Percentiles rank a stretch among this genome's conserved stretches.
phyloP scores from a whole-genome alignment of 2,329 filamentous ascomycete genomes.

The Colletotrichum coccodes region DNA sequence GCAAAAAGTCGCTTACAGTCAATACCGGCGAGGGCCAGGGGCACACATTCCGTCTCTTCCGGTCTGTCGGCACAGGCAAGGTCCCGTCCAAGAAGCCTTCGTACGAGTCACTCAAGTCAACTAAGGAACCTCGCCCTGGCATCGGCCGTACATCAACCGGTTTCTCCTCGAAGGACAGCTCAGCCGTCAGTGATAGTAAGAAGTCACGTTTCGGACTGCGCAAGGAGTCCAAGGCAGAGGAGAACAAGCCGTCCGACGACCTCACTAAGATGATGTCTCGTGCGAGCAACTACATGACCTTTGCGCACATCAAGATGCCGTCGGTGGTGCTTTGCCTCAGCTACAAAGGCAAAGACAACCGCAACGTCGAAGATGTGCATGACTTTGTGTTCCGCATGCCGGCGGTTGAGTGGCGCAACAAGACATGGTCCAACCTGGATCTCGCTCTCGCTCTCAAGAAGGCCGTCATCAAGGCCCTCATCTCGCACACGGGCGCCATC shows the following conservation, averaged over 20 bases:
- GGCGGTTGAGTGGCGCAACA: slow-evolving; percentile 95
- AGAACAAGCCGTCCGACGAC: slow-evolving; percentile 82
- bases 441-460: slow-evolving; percentile 93
- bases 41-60: slow-evolving; percentile 64
- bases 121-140: slow-evolving; percentile 51
- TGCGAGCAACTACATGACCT: slow-evolving; percentile 96
- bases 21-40: slow-evolving; percentile 53
- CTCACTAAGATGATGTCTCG: slow-evolving; percentile 96
- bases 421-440: slow-evolving; percentile 98
- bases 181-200: slow-evolving; percentile 52
- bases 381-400: slow-evolving; percentile 97
- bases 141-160: slow-evolving; percentile 59
- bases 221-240: slow-evolving; percentile 58
- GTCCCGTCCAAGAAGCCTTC: slow-evolving; percentile 63
- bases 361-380: slow-evolving; percentile 96
- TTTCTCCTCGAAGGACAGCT: slow-evolving; percentile 52
- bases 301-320: slow-evolving; percentile 93
- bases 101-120: slow-evolving; percentile 63
- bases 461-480: slow-evolving; percentile 91
- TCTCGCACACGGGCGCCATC: slow-evolving; percentile 95
- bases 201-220: slow-evolving; percentile 67
- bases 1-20: slow-evolving; percentile 59
- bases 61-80: slow-evolving; percentile 53
- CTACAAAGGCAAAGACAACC: slow-evolving; percentile 95
- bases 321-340: slow-evolving; percentile 95